Evolutionary conservation across 352 stramenopile genomes (phyloP).

Genomic region (Elongisporangium prolatum): DNA sequence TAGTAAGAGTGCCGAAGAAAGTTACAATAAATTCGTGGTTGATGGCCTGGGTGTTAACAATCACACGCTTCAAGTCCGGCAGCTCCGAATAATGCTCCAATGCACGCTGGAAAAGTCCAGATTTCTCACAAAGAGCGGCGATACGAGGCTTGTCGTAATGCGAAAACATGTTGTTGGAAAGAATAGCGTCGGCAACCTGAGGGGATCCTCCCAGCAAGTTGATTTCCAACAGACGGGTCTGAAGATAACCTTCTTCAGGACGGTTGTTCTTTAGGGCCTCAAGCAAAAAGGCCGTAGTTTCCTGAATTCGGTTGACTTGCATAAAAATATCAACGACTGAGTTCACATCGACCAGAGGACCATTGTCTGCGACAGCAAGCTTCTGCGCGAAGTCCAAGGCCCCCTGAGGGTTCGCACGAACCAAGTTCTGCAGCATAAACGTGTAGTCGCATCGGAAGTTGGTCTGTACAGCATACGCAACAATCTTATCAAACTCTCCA

Average conservation of each 20-base stretch:
- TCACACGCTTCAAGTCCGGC: constrained; percentile 95
- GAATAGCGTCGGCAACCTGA: constrained; percentile 99
- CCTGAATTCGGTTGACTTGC: constrained; percentile 97
- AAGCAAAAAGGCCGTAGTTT: constrained; percentile 99
- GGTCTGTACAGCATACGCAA: constrained; percentile 92
- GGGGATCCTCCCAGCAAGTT: constrained; percentile 99
- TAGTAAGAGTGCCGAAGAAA: constrained; percentile 98
- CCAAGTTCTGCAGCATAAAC: constrained; percentile 98
- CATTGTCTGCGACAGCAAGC: constrained; percentile 93
- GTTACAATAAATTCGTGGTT: constrained; percentile 98
- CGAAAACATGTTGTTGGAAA: constrained; percentile 99
- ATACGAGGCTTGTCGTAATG: constrained; percentile 99
- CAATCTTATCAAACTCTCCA: constrained; percentile 99
- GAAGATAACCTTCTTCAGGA: constrained; percentile 97
- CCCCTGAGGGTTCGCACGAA: constrained; percentile 97
- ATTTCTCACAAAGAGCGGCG: constrained; percentile 97
- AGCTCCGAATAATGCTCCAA: constrained; percentile 99
- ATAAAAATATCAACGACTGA: constrained; percentile 99
- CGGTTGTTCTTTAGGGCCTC: constrained; percentile 99
- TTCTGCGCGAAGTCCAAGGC: constrained; percentile 98
- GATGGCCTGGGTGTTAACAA: constrained; percentile 90
- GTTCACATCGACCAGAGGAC: constrained; percentile 97
- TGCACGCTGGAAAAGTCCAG: constrained; percentile 97
- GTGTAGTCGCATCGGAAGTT: constrained; percentile 99
- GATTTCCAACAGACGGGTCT: constrained; percentile 99